Evolutionary conservation across 2,329 filamentous ascomycete genomes (phyloP), one percentile per base, ranked within the genome.

Genomic region (Neoascochyta sp.): DNA sequence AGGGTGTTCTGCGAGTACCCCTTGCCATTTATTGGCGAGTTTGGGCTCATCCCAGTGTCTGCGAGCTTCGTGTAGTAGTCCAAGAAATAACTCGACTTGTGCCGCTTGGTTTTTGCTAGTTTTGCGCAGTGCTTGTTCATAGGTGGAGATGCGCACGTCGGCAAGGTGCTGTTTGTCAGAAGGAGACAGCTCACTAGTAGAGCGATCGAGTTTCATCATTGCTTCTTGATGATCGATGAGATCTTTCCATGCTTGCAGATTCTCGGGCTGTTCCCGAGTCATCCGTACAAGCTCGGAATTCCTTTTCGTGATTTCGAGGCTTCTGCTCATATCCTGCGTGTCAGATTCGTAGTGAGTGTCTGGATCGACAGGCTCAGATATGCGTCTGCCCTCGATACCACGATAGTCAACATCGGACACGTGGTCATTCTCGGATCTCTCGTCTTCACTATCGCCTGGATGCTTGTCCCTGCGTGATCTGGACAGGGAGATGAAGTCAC

Each of bases 201-300:
- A 63, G 13, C 70, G 64, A 15, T 69, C 68, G 14, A 69, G 65
- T 29, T 67, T 66, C 22, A 90, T 65, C 32, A 93, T 68, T 2
- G 63, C 60, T 39, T 87, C 79, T 63, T 96, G 90, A 39, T 94
- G 80, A 6, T 79, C 67, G 24, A 90, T 82, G n/a, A 95, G 70
- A 20, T 76, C 71, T 10, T 93, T 61, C 90, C 90, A 96, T 11
- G 78, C 71, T 22, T 79, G 67, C 12, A 85, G 69, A 50, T 93
- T 76, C 5, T 71, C 60, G 1, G 88, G 86, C 13, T 76, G 60
- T 1, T 81, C 69, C 32, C 82, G 79, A 18, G 87, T 78, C 16
- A 60, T 71, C 9, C 73, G 75, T 3, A 74, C 76, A 6, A 95
- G 67, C 29, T 80, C 68, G 0, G 81, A 69, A 9, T 78, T 78